These are phyloP conservation scores for Byssothecium circinans DNA, from an alignment of 2,329 filamentous ascomycete species.

Conservation along the genomic window DNA sequence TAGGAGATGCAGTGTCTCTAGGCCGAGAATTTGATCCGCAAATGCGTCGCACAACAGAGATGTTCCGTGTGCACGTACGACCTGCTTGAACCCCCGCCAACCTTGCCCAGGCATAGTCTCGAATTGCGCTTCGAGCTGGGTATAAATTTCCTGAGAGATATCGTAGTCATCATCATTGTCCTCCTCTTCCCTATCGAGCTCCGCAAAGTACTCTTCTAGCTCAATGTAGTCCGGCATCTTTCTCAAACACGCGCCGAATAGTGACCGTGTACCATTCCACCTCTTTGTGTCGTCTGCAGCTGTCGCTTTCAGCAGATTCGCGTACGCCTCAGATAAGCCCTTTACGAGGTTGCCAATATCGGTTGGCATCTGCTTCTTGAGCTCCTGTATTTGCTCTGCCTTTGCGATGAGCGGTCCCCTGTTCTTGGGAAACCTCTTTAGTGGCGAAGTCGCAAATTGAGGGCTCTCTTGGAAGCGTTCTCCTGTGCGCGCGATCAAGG, in stretches of 20 bases:
- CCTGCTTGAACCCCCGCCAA: constrained; percentile 45
- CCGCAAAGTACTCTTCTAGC: constrained; percentile 42
- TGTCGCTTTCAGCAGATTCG: constrained; percentile 40
- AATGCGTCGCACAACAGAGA: constrained; percentile 43
- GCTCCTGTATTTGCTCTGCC: constrained; percentile 18
- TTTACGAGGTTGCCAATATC: constrained; percentile 35
- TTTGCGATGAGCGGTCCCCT: constrained; percentile 28
- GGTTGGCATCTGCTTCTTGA: constrained; percentile 24
- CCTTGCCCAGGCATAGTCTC: constrained; percentile 36
- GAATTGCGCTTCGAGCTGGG: constrained; percentile 42
- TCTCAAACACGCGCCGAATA: constrained; percentile 44
- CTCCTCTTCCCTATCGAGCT: constrained; percentile 32
- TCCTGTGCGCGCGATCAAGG: constrained; percentile 36
- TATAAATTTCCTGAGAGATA: constrained; percentile 43
- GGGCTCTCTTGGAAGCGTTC: constrained; percentile 34
- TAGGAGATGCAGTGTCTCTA: constrained; percentile 26
- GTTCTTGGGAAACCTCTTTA: constrained; percentile 22
- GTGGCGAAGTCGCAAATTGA: constrained; percentile 29
- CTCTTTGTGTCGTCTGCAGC: constrained; percentile 19
- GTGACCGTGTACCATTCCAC: constrained; percentile 40
- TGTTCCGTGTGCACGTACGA: constrained; percentile 47
- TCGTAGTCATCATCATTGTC: constrained; percentile 39
- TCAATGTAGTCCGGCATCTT: constrained; percentile 47
- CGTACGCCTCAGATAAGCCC: constrained; percentile 36
- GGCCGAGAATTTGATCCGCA: constrained; percentile 32